A percentile compares a stretch with the other conserved stretches of the same genome.
Evolutionary conservation across 129 eudicot species (phyloP).

Genomic region (Tanacetum coccineum): DNA sequence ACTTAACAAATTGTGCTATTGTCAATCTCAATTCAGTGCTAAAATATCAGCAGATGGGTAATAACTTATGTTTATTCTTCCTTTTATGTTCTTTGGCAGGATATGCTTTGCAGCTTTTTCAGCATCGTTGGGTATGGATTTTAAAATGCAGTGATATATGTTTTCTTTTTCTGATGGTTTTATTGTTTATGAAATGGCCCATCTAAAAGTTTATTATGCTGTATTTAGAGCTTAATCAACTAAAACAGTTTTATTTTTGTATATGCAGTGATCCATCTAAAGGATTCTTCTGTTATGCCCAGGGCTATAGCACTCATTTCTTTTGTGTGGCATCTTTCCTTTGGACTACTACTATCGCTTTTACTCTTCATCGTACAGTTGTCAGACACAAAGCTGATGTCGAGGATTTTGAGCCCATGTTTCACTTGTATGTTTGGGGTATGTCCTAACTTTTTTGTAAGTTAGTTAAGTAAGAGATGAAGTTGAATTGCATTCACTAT

Average conservation of each 20-base stretch:
- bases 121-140: slow-evolving; percentile 78
- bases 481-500: neutral
- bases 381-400: slow-evolving; percentile 96
- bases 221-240: slow-evolving; percentile 45
- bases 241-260: slow-evolving; percentile 19
- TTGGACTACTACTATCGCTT: slow-evolving; percentile 97
- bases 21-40: neutral
- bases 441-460: slow-evolving; percentile 27
- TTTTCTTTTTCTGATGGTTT: slow-evolving; percentile 27
- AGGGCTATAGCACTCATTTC: slow-evolving; percentile 95
- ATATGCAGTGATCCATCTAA: slow-evolving; percentile 93
- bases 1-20: slow-evolving; percentile 1
- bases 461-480: neutral
- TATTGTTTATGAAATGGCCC: slow-evolving; percentile 58
- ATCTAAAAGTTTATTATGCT: slow-evolving; percentile 59
- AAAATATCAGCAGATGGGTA: slow-evolving; percentile 23
- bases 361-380: slow-evolving; percentile 96
- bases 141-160: slow-evolving; percentile 22
- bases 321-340: slow-evolving; percentile 91
- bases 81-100: slow-evolving; percentile 55
- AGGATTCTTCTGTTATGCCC: slow-evolving; percentile 96
- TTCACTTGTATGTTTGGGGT: slow-evolving; percentile 99
- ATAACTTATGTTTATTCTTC: slow-evolving; percentile 14
- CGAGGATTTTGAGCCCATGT: slow-evolving; percentile 97
- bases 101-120: slow-evolving; percentile 97